phyloP scores from a whole-genome alignment of 2,329 filamentous ascomycete genomes.

The Myriosclerotinia scirpicola region DNA sequence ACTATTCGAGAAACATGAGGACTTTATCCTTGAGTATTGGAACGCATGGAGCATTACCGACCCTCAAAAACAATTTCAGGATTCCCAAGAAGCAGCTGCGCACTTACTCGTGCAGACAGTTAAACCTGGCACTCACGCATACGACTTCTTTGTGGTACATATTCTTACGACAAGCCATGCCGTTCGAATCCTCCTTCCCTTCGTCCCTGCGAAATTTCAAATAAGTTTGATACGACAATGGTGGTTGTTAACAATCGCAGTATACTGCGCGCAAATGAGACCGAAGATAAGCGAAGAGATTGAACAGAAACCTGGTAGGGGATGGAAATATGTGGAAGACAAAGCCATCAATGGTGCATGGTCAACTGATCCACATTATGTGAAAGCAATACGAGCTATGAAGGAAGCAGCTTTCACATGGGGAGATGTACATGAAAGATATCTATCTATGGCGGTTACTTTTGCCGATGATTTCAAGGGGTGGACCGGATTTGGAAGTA shows the following conservation, averaged over 20 bases:
- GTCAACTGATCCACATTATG: conserved; percentile 75
- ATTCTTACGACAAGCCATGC: conserved; percentile 85
- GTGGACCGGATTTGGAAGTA: conserved; percentile 50
- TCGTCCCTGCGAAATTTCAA: conserved; percentile 73
- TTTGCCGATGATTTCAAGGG: conserved; percentile 73
- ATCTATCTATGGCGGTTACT: conserved; percentile 66
- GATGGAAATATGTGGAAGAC: conserved; percentile 76
- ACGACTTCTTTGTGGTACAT: conserved; percentile 83
- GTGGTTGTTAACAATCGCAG: conserved; percentile 79
- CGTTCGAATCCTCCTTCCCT: conserved; percentile 77
- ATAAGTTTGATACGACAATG: conserved; percentile 76
- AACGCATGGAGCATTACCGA: conserved; percentile 77
- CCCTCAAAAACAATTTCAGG: conserved; percentile 71
- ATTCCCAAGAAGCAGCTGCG: conserved; percentile 63
- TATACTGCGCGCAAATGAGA: conserved; percentile 74
- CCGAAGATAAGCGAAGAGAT: conserved; percentile 69
- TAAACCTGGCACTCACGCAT: conserved; percentile 58
- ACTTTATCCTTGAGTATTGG: conserved; percentile 81
- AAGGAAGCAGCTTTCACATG: conserved; percentile 72
- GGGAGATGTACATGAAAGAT: conserved; percentile 66
- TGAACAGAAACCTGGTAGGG: conserved; percentile 53
- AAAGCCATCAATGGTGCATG: conserved; percentile 68
- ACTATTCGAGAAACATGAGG: conserved; percentile 69
- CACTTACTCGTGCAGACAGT: conserved; percentile 63
- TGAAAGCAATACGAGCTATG: conserved; percentile 78